phyloP scores from a whole-genome alignment of 2,329 filamentous ascomycete species.

The Acrocalymma vagum region DNA sequence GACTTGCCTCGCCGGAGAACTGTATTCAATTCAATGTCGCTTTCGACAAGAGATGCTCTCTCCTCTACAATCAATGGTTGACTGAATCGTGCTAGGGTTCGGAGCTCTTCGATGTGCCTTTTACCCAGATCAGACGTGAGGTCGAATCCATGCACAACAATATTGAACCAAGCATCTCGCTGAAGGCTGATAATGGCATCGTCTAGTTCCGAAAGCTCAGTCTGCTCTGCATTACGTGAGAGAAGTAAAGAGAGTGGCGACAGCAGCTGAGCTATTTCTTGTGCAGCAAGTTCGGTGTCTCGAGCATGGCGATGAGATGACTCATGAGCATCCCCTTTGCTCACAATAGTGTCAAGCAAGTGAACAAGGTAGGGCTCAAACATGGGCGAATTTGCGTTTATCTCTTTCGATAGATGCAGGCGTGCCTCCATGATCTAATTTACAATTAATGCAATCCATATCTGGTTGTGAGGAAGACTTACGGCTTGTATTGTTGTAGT shows the following conservation, averaged over 20 bases:
- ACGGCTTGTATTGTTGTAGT: slow-evolving; percentile 75
- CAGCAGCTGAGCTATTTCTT: slow-evolving; percentile 87
- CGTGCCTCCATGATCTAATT: slow-evolving; percentile 78
- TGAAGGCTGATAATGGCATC: slow-evolving; percentile 71
- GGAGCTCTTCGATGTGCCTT: slow-evolving; percentile 78
- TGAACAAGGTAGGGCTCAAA: slow-evolving; percentile 87
- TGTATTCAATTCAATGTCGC: slow-evolving; percentile 95
- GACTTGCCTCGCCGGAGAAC: slow-evolving; percentile 87
- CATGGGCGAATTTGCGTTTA: slow-evolving; percentile 74
- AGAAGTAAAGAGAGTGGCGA: slow-evolving; percentile 88
- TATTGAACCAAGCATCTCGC: slow-evolving; percentile 97
- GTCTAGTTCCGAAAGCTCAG: slow-evolving; percentile 66
- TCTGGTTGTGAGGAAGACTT: slow-evolving; percentile 42
- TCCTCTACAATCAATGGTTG: slow-evolving; percentile 88
- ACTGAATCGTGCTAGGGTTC: slow-evolving; percentile 85
- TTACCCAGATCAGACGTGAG: slow-evolving; percentile 76
- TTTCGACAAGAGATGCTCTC: slow-evolving; percentile 88
- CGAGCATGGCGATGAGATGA: slow-evolving; percentile 74
- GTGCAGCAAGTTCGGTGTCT: slow-evolving; percentile 82
- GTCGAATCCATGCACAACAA: slow-evolving; percentile 91
- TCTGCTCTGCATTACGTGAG: slow-evolving; percentile 59
- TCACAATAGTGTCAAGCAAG: slow-evolving; percentile 85
- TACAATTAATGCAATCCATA: slow-evolving; percentile 2
- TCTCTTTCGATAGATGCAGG: slow-evolving; percentile 76
- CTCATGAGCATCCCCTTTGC: slow-evolving; percentile 85